Base-by-base conservation (phyloP, 2,329 filamentous ascomycete genomes). In the Zopfia rhizophila region DNA sequence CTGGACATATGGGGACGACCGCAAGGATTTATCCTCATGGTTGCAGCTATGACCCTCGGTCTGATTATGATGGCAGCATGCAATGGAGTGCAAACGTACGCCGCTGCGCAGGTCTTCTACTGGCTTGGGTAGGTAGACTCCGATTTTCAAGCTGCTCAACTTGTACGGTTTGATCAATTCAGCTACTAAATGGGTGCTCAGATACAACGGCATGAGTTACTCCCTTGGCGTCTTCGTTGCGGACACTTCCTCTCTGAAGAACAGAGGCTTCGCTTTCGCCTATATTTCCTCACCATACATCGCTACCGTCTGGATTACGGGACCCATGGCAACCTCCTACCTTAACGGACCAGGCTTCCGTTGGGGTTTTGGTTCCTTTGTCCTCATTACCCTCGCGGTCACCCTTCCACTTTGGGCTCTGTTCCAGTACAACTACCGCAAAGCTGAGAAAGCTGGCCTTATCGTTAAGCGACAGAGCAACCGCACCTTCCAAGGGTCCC, bases 31-130 rank as follows among this genome's bases (percentile, higher is more conserved):
- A 48, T 56, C 13, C 33, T 74, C 6, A 68, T 69, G 43, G 61
- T 76, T 16, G 43, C 38, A n/a, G 60, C 48, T 27, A 63, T 58
- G 14, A 50, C 61, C 23, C 41, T 70, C 14, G 65, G 65, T 4
- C 56, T 90, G 67, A 87, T 88, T 39, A 77, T 90, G 71, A 88
- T 89, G 79, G 88, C 88, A 5, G 78, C 75, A 1, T 88, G 82
- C 68, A 77, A 78, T 7, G 81, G 81, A 47, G 79, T 88, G 18
- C 68, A 81, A 52, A 82, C 79, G 0, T 89, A 85, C 66, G 83
- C 82, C 35, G 85, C 85, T 3, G 85, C 83, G 2, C 78, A 84
- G 52, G 85, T 88, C 2, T 87, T 90, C 61, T 89, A 86, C 63
- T 80, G 79, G 39, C 79, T 88, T 25, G 87, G 87, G 31, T 59